Conservation (phyloP, 1,284 basidiomycete species). For the Puccinia novopanici region DNA sequence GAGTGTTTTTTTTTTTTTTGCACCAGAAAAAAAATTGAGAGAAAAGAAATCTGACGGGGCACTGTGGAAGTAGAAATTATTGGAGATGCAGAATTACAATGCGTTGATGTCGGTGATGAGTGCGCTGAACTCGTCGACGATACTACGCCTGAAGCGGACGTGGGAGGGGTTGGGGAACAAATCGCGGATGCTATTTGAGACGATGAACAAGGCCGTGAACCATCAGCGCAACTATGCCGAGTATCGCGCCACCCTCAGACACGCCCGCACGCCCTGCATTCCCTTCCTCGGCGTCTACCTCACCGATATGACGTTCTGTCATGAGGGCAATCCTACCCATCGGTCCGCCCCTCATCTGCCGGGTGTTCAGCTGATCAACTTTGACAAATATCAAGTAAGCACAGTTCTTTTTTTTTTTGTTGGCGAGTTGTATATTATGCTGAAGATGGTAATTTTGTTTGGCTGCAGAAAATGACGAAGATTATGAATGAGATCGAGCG, state of each 20-base stretch:
- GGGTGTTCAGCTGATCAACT: conserved; percentile 83
- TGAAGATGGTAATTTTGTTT: neutral
- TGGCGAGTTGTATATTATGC: no score
- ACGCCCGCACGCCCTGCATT: conserved; percentile 80
- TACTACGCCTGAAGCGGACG: conserved; percentile 59
- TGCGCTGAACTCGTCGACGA: conserved; percentile 60
- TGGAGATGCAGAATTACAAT: conserved; percentile 61
- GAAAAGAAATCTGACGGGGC: conserved; percentile 1
- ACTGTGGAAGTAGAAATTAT: conserved; percentile 55
- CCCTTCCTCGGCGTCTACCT: conserved; percentile 88
- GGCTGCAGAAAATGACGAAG: conserved; percentile 55
- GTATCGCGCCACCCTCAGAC: conserved; percentile 72
- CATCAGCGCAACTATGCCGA: conserved; percentile 87
- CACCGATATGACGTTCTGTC: conserved; percentile 91
- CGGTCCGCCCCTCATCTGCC: conserved; percentile 72
- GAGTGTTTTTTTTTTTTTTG: no score
- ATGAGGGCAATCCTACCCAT: conserved; percentile 86
- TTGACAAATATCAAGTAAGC: conserved; percentile 77
- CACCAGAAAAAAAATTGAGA: no score
- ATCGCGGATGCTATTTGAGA: conserved; percentile 75
- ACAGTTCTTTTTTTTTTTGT: no score
- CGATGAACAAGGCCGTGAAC: conserved; percentile 80
- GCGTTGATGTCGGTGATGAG: conserved; percentile 61
- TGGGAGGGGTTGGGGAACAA: conserved; percentile 78
- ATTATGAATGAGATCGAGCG: conserved; percentile 75